These are phyloP conservation scores for Phascolomyces articulosus DNA, from an alignment of 371 early-diverging fungal species.

Conservation along the genomic window DNA sequence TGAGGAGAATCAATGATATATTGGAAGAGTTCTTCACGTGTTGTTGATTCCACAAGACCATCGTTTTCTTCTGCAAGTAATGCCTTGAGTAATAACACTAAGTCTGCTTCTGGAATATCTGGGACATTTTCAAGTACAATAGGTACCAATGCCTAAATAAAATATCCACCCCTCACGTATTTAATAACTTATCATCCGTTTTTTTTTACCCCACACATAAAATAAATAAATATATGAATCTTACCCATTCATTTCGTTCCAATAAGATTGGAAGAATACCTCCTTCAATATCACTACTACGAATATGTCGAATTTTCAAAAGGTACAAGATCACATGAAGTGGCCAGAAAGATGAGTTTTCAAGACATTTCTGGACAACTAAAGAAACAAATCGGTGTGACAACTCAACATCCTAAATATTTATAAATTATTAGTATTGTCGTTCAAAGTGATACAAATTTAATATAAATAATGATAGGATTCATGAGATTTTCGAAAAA, in stretches of 20 bases:
- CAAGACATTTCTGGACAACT: constrained; percentile 21
- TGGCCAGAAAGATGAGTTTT: constrained; percentile 53
- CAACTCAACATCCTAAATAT: constrained; percentile 30
- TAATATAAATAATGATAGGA: no score
- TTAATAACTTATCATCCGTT: neutral
- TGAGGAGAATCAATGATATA: constrained; percentile 53
- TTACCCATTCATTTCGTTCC: constrained; percentile 59
- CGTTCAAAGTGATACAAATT: no score
- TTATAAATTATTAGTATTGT: no score
- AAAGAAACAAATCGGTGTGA: constrained; percentile 55
- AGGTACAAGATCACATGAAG: constrained; percentile 55
- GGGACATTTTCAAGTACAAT: constrained; percentile 50
- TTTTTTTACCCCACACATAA: no score
- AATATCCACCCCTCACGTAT: no score
- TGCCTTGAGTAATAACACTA: constrained; percentile 48
- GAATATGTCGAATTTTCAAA: constrained; percentile 48
- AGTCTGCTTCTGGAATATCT: constrained; percentile 65
- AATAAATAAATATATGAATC: neutral
- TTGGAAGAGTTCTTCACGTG: constrained; percentile 29
- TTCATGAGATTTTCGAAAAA: neutral
- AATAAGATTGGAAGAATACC: constrained; percentile 53
- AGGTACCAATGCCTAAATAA: constrained; percentile 39
- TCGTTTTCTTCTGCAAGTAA: constrained; percentile 20
- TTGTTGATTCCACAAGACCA: constrained; percentile 15
- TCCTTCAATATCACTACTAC: constrained; percentile 50